phyloP scores from a whole-genome alignment of 179 eudicot genomes.

The Amaranthus tricolor region DNA sequence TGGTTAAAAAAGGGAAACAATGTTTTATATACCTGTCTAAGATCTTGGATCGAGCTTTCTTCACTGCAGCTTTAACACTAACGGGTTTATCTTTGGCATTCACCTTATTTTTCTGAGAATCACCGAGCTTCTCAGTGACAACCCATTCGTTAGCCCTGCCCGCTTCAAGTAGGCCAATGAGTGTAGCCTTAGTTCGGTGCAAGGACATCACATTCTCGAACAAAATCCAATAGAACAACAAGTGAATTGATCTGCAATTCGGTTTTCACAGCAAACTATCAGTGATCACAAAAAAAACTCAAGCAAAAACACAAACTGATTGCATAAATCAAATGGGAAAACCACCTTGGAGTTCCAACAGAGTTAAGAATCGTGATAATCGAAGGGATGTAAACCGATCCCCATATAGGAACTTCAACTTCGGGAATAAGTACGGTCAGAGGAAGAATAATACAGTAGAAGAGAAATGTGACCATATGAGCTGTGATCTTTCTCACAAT shows the following conservation, averaged over 20 bases:
- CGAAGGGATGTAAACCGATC: slow-evolving; percentile 57
- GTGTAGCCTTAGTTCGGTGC: slow-evolving; percentile 53
- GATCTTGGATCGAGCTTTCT: slow-evolving; percentile 53
- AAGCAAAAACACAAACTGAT: background rate
- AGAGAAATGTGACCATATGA: slow-evolving; percentile 55
- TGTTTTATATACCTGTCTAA: slow-evolving; percentile 50
- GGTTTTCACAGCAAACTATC: background rate
- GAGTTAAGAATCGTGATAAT: slow-evolving; percentile 57
- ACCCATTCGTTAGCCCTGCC: slow-evolving; percentile 93
- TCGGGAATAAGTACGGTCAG: slow-evolving; percentile 51
- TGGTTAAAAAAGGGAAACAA: background rate
- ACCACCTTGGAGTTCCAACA: slow-evolving; percentile 65
- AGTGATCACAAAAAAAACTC: background rate
- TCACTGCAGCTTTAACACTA: slow-evolving; percentile 35
- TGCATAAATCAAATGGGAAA: background rate
- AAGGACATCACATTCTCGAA: slow-evolving; percentile 58
- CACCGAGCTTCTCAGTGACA: slow-evolving; percentile 93
- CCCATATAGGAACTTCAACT: slow-evolving; percentile 58
- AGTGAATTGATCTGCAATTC: slow-evolving; percentile 42
- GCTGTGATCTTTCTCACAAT: slow-evolving; percentile 59
- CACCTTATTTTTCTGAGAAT: slow-evolving; percentile 58
- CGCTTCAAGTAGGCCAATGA: slow-evolving; percentile 75
- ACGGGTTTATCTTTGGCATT: slow-evolving; percentile 30
- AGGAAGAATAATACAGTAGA: slow-evolving; percentile 57
- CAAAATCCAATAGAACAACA: slow-evolving; percentile 49